phyloP scores from a whole-genome alignment of 129 eudicot genomes.

The Centaurea solstitialis region DNA sequence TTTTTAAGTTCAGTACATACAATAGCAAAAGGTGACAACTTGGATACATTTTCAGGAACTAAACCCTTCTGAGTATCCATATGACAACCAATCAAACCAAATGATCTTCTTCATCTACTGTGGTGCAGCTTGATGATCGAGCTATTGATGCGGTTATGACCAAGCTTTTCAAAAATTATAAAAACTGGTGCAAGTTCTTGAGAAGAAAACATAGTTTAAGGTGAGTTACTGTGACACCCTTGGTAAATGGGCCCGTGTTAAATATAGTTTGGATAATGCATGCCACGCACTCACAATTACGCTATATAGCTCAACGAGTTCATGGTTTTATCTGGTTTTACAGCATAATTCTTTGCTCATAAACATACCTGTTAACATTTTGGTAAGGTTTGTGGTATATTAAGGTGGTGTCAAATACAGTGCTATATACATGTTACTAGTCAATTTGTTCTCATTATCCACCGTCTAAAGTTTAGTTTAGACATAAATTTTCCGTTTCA shows the following conservation, averaged over 20 bases:
- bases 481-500: neutral
- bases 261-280: no score
- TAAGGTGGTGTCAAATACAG: neutral
- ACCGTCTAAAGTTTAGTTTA: neutral
- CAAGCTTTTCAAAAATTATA: conserved; percentile 93
- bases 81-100: conserved; percentile 9
- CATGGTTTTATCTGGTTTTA: neutral
- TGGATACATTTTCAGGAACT: no score
- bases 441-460: neutral
- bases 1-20: no score
- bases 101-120: neutral
- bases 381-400: neutral
- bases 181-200: conserved; percentile 96
- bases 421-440: neutral
- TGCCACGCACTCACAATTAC: neutral
- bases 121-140: conserved; percentile 90
- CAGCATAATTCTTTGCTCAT: neutral
- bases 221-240: conserved; percentile 35
- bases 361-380: neutral
- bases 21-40: no score
- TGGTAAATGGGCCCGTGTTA: no score
- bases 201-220: conserved; percentile 92
- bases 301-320: neutral
- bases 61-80: conserved; percentile 11
- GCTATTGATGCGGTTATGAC: conserved; percentile 83